These are phyloP conservation scores for Eucalyptus curtisii DNA, from an alignment of 345 rosid species.

Conservation along the genomic window DNA sequence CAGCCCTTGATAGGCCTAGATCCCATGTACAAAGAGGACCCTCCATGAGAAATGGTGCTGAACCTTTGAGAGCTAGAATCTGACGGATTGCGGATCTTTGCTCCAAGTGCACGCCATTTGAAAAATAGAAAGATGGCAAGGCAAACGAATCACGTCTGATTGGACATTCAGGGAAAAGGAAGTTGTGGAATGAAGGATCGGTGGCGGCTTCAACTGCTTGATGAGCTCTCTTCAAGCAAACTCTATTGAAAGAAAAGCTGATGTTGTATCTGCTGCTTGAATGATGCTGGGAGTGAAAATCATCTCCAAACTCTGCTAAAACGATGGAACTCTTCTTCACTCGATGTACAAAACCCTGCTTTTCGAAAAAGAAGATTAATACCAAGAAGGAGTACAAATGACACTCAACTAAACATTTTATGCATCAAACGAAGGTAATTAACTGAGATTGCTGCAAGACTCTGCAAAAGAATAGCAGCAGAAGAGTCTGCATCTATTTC, in stretches of 20 bases:
- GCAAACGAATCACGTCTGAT: background rate
- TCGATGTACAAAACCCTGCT: background rate
- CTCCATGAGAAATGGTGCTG: background rate
- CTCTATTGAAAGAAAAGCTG: constrained; percentile 33
- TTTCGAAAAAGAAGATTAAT: background rate
- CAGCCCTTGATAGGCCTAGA: background rate
- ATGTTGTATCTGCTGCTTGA: constrained; percentile 11
- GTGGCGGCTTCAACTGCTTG: constrained; percentile 23
- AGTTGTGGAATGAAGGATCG: constrained; percentile 1
- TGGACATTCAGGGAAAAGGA: constrained; percentile 1
- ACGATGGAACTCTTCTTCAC: constrained; percentile 8
- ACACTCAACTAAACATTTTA: background rate
- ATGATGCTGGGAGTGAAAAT: constrained; percentile 14
- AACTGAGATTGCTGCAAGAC: background rate
- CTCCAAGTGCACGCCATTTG: background rate
- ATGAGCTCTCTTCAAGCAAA: constrained; percentile 21
- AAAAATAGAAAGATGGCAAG: background rate
- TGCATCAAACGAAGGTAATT: background rate
- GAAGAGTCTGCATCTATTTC: background rate
- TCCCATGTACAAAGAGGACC: background rate
- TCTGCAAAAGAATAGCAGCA: background rate
- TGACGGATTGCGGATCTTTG: background rate
- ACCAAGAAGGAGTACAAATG: background rate
- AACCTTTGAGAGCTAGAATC: background rate
- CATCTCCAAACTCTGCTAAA: constrained; percentile 16